Base-by-base conservation (phyloP, 2,329 filamentous ascomycete genomes). In the Penicillium fuscoglaucum region DNA sequence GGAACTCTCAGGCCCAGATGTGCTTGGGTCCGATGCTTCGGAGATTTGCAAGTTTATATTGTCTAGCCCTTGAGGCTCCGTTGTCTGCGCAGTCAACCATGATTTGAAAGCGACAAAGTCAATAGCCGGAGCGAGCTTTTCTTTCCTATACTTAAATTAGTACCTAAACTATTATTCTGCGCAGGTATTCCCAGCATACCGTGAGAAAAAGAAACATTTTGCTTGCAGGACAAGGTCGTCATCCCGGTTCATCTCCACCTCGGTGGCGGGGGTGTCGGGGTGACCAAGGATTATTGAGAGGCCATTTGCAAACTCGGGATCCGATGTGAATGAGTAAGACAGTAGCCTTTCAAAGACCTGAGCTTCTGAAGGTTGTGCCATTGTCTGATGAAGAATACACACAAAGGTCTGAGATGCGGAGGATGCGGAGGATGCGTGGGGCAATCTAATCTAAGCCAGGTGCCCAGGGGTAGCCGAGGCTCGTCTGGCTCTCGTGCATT, bases 61-160 rank as follows among this genome's bases (percentile, higher is more conserved):
- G 6, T 37, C 21, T 33, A 54, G 29, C 28, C 47, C 48, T 31
- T 35, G 40, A 28, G 41, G 44, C 43, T 52, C 37, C 40, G 55
- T 47, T 58, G 63, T 58, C 54, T 58, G 57, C 31, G 64, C 56
- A 46, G 57, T 48, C 48, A 87, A 75, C 85, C 90, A 92, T 33
- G 78, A 72, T 70, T 87, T 87, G 77, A 93, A 95, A 51, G 77
- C 76, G 53, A 84, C 76, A 64, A 89, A 90, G 70, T 90, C 84
- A 61, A 93, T 82, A 19, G 80, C 65, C 3, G 69, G 60, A 6
- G 62, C 53, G 17, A 77, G 48, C 2, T 73, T 74, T 53, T 73
- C 65, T 67, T 78, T 79, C 41, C 77, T 78, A 47, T 19, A 7
- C n/a, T 19, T 8, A 10, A 13, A 13, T 58, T 24, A 58, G 35